These are phyloP conservation scores for Liquidambar formosana DNA, from an alignment of 164 flowering plant genomes.

Conservation along the genomic window DNA sequence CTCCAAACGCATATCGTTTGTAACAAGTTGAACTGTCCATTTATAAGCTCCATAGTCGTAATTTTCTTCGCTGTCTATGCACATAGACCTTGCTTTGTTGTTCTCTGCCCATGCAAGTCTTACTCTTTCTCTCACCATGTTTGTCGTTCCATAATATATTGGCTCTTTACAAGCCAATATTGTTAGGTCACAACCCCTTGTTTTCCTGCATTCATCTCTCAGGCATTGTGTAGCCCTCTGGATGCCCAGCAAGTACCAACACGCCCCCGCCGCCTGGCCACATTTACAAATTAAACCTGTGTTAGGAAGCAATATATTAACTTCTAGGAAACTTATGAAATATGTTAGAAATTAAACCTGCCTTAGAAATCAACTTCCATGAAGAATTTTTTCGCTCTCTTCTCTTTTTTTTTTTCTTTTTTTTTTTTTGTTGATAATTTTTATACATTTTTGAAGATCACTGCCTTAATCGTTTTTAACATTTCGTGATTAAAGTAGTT, in stretches of 20 bases:
- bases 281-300: neutral
- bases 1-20: constrained; percentile 73
- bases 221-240: constrained; percentile 84
- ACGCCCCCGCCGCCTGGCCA: constrained; percentile 99
- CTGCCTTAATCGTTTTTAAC: no score
- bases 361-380: no score
- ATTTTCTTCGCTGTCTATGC: constrained; percentile 50
- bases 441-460: no score
- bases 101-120: constrained; percentile 70
- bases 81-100: constrained; percentile 45
- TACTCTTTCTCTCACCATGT: constrained; percentile 33
- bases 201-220: constrained; percentile 50
- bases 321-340: no score
- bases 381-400: no score
- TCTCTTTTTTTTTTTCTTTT: no score
- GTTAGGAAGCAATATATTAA: no score
- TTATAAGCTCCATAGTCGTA: constrained; percentile 79
- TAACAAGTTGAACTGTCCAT: constrained; percentile 86
- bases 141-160: constrained; percentile 64
- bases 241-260: constrained; percentile 93
- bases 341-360: no score
- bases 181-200: constrained; percentile 43
- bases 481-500: no score
- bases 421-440: no score
- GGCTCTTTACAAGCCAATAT: constrained; percentile 63